A percentile compares a stretch with the other conserved stretches of the same genome.
Evolutionary conservation across 345 rosid species (phyloP).

Genomic region (Dovyalis caffra): DNA sequence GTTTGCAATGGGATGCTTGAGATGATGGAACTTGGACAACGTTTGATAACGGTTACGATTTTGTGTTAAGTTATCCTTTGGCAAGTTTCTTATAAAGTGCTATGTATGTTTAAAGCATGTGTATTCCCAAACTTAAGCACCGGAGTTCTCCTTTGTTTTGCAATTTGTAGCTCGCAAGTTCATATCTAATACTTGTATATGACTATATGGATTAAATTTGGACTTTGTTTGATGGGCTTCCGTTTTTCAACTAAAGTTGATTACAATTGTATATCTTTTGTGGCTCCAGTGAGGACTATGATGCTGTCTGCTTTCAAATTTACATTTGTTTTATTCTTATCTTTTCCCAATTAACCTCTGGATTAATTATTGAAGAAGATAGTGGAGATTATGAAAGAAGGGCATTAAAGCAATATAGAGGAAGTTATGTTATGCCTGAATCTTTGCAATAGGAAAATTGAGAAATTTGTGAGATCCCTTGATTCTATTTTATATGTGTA

Average conservation of each 20-base stretch:
- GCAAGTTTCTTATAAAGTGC: background rate
- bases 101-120: background rate
- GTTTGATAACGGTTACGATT: background rate
- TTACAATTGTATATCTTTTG: background rate
- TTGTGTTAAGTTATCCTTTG: background rate
- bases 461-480: background rate
- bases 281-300: background rate
- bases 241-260: background rate
- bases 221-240: background rate
- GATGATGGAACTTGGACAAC: slow-evolving; percentile 2
- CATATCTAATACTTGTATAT: background rate
- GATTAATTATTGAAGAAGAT: background rate
- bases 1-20: slow-evolving; percentile 5
- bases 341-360: background rate
- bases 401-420: background rate
- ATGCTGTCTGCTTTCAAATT: background rate
- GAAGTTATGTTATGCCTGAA: background rate
- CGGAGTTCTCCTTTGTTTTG: background rate
- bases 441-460: background rate
- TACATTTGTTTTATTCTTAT: too few species aligned
- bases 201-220: background rate
- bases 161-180: background rate
- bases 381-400: background rate
- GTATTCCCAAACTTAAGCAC: background rate
- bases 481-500: background rate